phyloP scores from a whole-genome alignment of 768 basidiomycete species.

The Rhodotorula taiwanensis region DNA sequence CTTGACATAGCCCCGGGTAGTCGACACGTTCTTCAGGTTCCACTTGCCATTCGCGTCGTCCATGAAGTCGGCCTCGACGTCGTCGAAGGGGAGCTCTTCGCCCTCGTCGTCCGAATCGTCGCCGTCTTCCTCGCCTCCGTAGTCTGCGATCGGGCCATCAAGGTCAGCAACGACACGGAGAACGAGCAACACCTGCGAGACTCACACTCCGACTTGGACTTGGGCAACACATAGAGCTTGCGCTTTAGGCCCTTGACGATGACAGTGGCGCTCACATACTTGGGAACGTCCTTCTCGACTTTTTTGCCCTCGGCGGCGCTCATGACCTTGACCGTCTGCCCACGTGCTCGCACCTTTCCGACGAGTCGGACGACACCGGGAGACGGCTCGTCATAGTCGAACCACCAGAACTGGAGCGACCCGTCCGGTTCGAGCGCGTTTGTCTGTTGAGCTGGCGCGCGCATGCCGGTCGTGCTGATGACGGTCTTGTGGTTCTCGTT shows the following conservation, averaged over 20 bases:
- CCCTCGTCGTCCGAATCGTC: conserved; percentile 47
- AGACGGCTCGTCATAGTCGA: conserved; percentile 77
- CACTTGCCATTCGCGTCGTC: conserved; percentile 60
- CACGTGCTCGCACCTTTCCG: conserved; percentile 81
- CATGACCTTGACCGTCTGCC: conserved; percentile 33
- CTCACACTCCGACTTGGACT: conserved; percentile 46
- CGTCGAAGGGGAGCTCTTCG: conserved; percentile 66
- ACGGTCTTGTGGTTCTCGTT: conserved; percentile 51
- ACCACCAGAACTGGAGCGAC: conserved; percentile 85
- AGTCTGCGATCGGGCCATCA: neutral
- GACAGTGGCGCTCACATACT: conserved; percentile 77
- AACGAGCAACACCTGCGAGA: conserved; percentile 31
- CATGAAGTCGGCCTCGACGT: conserved; percentile 74
- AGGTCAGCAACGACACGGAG: neutral
- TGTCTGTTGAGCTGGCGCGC: conserved; percentile 34
- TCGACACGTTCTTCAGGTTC: conserved; percentile 82
- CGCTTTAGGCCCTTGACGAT: conserved; percentile 77
- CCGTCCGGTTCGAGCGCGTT: conserved; percentile 72
- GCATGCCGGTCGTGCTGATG: conserved; percentile 37
- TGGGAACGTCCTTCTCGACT: conserved; percentile 34
- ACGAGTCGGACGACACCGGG: conserved; percentile 73
- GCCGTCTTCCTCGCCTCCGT: conserved; percentile 19
- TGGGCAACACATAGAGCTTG: conserved; percentile 82
- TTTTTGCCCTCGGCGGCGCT: conserved; percentile 46
- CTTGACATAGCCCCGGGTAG: conserved; percentile 62